Percentiles rank a stretch among this genome's conserved stretches.
These are phyloP conservation scores for Rhodomyrtus psidioides DNA, from an alignment of 441 rosid species.

Conservation along the genomic window DNA sequence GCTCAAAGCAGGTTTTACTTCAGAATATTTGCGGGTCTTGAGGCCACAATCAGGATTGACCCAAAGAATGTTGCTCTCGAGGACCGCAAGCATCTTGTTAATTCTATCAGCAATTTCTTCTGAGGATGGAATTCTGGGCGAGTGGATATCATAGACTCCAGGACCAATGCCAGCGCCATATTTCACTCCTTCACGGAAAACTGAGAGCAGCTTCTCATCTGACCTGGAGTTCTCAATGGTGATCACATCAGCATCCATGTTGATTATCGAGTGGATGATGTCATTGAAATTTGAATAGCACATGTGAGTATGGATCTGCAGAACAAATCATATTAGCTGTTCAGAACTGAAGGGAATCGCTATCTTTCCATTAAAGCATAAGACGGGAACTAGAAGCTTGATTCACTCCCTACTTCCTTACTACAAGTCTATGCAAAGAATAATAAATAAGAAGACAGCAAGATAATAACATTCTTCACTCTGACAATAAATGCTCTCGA, in stretches of 20 bases:
- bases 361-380: not conserved
- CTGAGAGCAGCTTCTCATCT: conserved; percentile 93
- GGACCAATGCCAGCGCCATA: conserved; percentile 98
- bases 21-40: conserved; percentile 86
- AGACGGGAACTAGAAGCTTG: not conserved
- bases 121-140: conserved; percentile 83
- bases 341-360: not conserved
- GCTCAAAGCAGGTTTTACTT: conserved; percentile 85
- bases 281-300: conserved; percentile 97
- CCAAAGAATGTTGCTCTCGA: conserved; percentile 88
- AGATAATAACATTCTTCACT: not conserved
- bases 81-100: conserved; percentile 97
- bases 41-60: conserved; percentile 98
- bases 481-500: not conserved
- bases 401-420: not conserved
- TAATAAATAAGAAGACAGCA: not conserved
- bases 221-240: conserved; percentile 97
- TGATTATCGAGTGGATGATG: conserved; percentile 86
- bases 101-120: conserved; percentile 93
- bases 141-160: conserved; percentile 94
- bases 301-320: conserved; percentile 98
- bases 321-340: not conserved
- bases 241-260: conserved; percentile 98
- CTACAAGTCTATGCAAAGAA: not conserved
- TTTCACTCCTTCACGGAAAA: conserved; percentile 97